A percentile compares a stretch with the other conserved stretches of the same genome.
These are phyloP conservation scores for Cucumis melo DNA, from an alignment of 306 rosid genomes.

Conservation along the genomic window DNA sequence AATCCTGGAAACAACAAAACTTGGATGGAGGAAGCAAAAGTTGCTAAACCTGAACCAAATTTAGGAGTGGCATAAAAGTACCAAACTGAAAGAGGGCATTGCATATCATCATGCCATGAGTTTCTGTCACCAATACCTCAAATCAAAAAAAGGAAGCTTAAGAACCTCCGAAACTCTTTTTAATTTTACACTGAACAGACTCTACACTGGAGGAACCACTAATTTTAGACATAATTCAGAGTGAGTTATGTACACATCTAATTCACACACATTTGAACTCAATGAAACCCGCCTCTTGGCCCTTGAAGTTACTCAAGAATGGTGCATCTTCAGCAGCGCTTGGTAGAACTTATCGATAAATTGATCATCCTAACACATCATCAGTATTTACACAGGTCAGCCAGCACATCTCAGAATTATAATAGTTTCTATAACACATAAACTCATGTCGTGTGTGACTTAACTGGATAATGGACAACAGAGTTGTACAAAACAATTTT, in stretches of 20 bases:
- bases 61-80: background rate
- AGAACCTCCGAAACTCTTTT: background rate
- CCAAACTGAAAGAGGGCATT: background rate
- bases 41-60: slow-evolving; percentile 2
- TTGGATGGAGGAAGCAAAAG: background rate
- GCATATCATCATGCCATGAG: background rate
- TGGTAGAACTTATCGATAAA: slow-evolving; percentile 67
- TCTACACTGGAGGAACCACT: slow-evolving; percentile 2
- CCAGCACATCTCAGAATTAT: background rate
- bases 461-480: background rate
- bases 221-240: slow-evolving; percentile 3
- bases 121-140: background rate
- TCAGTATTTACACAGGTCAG: background rate
- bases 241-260: slow-evolving; percentile 6
- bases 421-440: background rate
- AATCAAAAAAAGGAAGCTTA: background rate
- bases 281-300: background rate
- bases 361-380: slow-evolving; percentile 56
- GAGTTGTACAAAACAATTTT: background rate
- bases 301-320: slow-evolving; percentile 23
- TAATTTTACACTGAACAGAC: slow-evolving; percentile 5
- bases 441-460: background rate
- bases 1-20: background rate
- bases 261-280: background rate
- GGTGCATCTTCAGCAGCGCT: slow-evolving; percentile 48